Base-by-base conservation (phyloP, 768 basidiomycete species). In the Mycena kentingensis region DNA sequence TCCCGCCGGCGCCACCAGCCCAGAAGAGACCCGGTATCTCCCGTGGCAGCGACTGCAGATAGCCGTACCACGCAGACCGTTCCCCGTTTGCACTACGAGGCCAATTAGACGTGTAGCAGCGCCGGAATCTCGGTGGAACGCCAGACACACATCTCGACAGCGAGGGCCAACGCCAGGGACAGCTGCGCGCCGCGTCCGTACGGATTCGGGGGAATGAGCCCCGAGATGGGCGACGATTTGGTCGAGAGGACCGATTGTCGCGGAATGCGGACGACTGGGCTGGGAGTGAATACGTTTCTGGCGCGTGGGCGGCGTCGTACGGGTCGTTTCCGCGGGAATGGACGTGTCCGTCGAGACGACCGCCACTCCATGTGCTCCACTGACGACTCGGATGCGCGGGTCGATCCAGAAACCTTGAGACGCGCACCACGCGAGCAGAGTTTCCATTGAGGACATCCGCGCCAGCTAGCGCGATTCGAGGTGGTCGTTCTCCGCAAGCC, bases 191-290 rank as follows among this genome's bases (percentile, higher is more conserved):
- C 78, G 28, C 77, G 73, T 2, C 87, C 88, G 62, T 77, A 80
- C 10, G 79, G 77, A 24, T 68, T 69, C 13, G 71, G 57, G 0
- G 76, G 62, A 28, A 88, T 77, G 38, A 64, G 55, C 21, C 65
- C 65, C 28, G 77, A 73, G 39, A 83, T 63, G 35, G 75, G 72
- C 65, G 81, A 85, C 1, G 80, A 79, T 58, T 74, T 76, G 38
- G 76, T 78, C 27, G 88, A 89, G 18, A 90, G 72, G 18, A 89
- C 77, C 38, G 79, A 73, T 49, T 70, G 55, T 67, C 83, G 87
- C 29, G 85, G 83, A 61, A 89, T 88, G 29, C 73, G 74, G 7
- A 82, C 84, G 44, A 89, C 88, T 90, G 42, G 1, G 21, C n/a
- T 16, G 43, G 41, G 31, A 60, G 46, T 52, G 21, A 55, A 34